Conservation (phyloP, 495 filamentous ascomycete species). For the Hypoxylon intermedium region DNA sequence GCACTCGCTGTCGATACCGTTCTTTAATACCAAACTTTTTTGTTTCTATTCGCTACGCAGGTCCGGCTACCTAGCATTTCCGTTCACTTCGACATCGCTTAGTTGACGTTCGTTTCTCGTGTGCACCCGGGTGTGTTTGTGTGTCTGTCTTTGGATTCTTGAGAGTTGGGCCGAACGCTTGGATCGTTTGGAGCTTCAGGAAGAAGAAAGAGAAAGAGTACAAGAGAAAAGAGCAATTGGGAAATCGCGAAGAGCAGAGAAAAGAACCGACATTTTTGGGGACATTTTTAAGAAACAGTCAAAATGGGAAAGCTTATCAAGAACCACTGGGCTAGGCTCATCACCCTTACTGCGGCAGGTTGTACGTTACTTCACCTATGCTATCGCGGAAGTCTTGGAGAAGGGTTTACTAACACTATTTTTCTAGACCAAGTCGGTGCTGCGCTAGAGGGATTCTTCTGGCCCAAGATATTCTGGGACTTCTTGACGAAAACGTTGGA, state of each 20-base stretch:
- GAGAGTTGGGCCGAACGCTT: slow-evolving; percentile 26
- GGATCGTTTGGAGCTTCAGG: slow-evolving; percentile 34
- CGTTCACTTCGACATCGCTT: slow-evolving; percentile 39
- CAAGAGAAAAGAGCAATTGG: slow-evolving; percentile 29
- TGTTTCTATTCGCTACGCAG: slow-evolving; percentile 46
- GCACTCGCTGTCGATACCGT: slow-evolving; percentile 55
- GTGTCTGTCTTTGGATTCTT: slow-evolving; percentile 27
- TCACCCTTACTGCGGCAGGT: slow-evolving; percentile 81
- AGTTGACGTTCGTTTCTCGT: slow-evolving; percentile 32
- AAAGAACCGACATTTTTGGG: slow-evolving; percentile 26
- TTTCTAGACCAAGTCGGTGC: slow-evolving; percentile 81
- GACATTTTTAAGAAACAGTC: slow-evolving; percentile 30
- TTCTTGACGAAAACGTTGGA: slow-evolving; percentile 92
- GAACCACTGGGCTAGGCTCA: slow-evolving; percentile 96
- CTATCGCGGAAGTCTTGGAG: not conserved
- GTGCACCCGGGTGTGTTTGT: slow-evolving; percentile 12
- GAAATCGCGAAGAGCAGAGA: slow-evolving; percentile 6
- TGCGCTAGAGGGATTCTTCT: slow-evolving; percentile 88
- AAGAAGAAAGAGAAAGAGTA: slow-evolving; percentile 28
- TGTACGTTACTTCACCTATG: slow-evolving; percentile 69
- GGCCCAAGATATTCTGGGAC: slow-evolving; percentile 99
- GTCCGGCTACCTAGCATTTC: slow-evolving; percentile 57
- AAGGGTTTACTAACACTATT: slow-evolving; percentile 42
- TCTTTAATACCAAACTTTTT: slow-evolving; percentile 54
- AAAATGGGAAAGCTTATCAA: slow-evolving; percentile 97